phyloP scores from a whole-genome alignment of 2,329 filamentous ascomycete species.

The Aureobasidium leucospermi region DNA sequence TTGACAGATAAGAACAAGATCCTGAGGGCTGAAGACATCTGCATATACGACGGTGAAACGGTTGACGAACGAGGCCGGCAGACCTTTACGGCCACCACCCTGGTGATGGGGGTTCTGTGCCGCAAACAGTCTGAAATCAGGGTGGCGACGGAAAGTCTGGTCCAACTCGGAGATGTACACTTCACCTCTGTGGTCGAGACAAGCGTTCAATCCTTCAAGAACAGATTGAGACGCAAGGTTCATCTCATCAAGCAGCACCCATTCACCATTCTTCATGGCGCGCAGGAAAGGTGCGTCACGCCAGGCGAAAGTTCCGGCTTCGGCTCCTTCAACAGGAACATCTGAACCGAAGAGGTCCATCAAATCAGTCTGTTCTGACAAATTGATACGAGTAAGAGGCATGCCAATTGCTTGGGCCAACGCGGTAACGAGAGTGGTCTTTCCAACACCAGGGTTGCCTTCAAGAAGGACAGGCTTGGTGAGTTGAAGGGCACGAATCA shows the following conservation, averaged over 20 bases:
- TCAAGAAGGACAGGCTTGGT: conserved; percentile 89
- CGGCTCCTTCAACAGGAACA: conserved; percentile 86
- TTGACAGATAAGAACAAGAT: conserved; percentile 73
- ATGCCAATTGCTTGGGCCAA: conserved; percentile 73
- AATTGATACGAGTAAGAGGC: conserved; percentile 84
- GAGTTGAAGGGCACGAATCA: conserved; percentile 81
- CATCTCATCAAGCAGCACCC: conserved; percentile 98
- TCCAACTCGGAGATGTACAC: conserved; percentile 94
- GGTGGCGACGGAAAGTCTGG: conserved; percentile 84
- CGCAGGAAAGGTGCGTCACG: conserved; percentile 89
- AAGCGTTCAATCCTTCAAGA: conserved; percentile 90
- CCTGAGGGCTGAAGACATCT: conserved; percentile 74
- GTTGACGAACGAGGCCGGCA: conserved; percentile 94
- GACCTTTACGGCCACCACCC: conserved; percentile 86
- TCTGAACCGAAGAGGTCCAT: conserved; percentile 98
- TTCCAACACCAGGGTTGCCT: conserved; percentile 95
- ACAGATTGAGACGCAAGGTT: conserved; percentile 96
- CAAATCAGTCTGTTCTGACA: conserved; percentile 95
- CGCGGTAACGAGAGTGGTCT: conserved; percentile 86
- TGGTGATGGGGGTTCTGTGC: conserved; percentile 98
- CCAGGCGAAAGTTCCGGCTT: conserved; percentile 89
- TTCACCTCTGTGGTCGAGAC: conserved; percentile 90
- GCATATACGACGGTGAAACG: conserved; percentile 97
- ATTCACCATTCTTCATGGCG: conserved; percentile 93
- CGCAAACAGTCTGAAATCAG: conserved; percentile 87